phyloP scores from a whole-genome alignment of 2,329 filamentous ascomycete genomes.

The Fonsecaea pedrosoi region DNA sequence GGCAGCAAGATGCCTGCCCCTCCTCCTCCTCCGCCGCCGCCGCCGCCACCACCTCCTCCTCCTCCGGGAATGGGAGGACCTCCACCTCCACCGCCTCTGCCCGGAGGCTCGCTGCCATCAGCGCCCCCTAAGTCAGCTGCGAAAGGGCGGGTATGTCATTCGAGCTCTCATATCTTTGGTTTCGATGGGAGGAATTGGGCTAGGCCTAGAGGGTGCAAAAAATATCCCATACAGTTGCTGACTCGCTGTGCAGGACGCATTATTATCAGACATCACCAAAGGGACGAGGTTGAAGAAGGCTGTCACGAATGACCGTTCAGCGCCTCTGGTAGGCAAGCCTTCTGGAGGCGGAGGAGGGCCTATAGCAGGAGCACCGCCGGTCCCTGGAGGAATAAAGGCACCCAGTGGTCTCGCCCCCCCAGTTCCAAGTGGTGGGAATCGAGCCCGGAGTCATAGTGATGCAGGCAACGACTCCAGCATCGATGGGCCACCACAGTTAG shows the following conservation, averaged over 20 bases:
- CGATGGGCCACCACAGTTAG: conserved; percentile 75
- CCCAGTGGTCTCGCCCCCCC: conserved; percentile 74
- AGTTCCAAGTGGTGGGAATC: conserved; percentile 64
- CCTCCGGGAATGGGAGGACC: no score
- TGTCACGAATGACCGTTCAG: conserved; percentile 90
- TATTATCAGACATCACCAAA: conserved; percentile 86
- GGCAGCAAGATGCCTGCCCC: no score
- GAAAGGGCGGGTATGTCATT: conserved; percentile 67
- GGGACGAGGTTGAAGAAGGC: conserved; percentile 81
- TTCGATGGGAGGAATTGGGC: neutral
- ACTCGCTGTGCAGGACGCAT: conserved; percentile 68
- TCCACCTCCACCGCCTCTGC: no score
- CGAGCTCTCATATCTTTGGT: neutral
- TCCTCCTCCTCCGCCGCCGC: no score
- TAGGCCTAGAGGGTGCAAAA: neutral
- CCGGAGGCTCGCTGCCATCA: conserved; percentile 63
- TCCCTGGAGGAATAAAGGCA: conserved; percentile 70
- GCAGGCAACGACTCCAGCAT: conserved; percentile 50
- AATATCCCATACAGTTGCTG: conserved; percentile 15
- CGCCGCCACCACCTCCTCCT: no score
- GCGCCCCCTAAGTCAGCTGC: conserved; percentile 63
- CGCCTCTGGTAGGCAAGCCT: conserved; percentile 69
- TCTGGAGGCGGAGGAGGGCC: conserved; percentile 65
- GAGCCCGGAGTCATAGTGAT: conserved; percentile 85
- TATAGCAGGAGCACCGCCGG: conserved; percentile 77